Percentiles rank a stretch among this genome's conserved stretches.
Conservation (phyloP, 805 yeast genomes). For the Hanseniaspora guilliermondii region DNA sequence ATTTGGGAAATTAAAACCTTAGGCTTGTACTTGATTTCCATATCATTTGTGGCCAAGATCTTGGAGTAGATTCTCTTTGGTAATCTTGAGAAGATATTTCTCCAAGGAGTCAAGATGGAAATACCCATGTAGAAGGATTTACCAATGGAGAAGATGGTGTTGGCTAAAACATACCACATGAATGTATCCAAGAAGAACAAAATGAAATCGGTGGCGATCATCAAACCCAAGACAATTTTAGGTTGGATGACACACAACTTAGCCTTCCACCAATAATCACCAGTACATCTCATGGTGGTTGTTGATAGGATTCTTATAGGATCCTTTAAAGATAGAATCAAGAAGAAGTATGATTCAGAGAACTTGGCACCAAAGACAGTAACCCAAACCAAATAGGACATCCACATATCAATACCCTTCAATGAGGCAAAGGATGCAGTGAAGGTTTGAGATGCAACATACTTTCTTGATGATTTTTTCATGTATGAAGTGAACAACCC, state of each 20-base stretch:
- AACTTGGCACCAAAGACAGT: slow-evolving; percentile 81
- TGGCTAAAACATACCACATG: slow-evolving; percentile 94
- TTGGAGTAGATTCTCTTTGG: slow-evolving; percentile 98
- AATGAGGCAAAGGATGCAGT: slow-evolving; percentile 82
- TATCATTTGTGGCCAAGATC: slow-evolving; percentile 93
- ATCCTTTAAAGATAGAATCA: slow-evolving; percentile 81
- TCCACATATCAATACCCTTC: slow-evolving; percentile 84
- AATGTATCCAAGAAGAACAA: slow-evolving; percentile 97
- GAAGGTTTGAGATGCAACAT: slow-evolving; percentile 87
- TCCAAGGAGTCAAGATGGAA: slow-evolving; percentile 98
- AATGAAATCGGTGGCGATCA: slow-evolving; percentile 83
- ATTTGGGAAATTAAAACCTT: slow-evolving; percentile 95
- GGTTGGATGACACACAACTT: slow-evolving; percentile 75
- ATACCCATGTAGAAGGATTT: slow-evolving; percentile 98
- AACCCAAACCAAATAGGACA: slow-evolving; percentile 86
- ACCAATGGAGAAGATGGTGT: slow-evolving; percentile 91
- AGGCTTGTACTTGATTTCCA: slow-evolving; percentile 98
- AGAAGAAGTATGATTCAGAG: slow-evolving; percentile 81
- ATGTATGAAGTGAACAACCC: slow-evolving; percentile 88
- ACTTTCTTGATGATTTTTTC: slow-evolving; percentile 74
- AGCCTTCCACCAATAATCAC: slow-evolving; percentile 80
- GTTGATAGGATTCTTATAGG: slow-evolving; percentile 83
- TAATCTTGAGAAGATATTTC: slow-evolving; percentile 92
- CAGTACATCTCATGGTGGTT: slow-evolving; percentile 83
- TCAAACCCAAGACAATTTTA: slow-evolving; percentile 77